Conservation (phyloP, 805 yeast genomes). For the Yamadazyma sp. region DNA sequence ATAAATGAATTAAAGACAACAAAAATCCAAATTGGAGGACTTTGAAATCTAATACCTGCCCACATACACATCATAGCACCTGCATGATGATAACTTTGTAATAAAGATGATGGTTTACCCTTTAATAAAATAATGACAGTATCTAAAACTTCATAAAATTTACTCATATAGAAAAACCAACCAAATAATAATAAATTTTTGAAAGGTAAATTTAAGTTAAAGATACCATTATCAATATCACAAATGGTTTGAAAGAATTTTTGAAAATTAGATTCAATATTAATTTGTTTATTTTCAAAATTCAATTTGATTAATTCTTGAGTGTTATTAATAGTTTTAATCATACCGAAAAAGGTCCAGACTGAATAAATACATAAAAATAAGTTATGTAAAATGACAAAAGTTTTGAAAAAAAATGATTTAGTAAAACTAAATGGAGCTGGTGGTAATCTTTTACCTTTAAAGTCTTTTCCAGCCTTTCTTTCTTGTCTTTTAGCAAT, state of each 20-base stretch:
- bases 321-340: slow-evolving; percentile 45
- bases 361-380: slow-evolving; percentile 62
- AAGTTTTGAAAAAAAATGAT: slow-evolving; percentile 43
- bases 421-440: slow-evolving; percentile 53
- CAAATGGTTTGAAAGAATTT: slow-evolving; percentile 62
- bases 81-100: slow-evolving; percentile 75
- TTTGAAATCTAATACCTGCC: slow-evolving; percentile 66
- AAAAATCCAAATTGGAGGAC: slow-evolving; percentile 80
- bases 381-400: slow-evolving; percentile 60
- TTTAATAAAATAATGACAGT: slow-evolving; percentile 64
- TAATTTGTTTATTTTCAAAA: slow-evolving; percentile 15
- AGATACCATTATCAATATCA: slow-evolving; percentile 57
- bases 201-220: slow-evolving; percentile 27
- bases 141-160: slow-evolving; percentile 70
- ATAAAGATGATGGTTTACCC: slow-evolving; percentile 62
- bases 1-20: slow-evolving; percentile 78
- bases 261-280: slow-evolving; percentile 26
- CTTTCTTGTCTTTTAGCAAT: slow-evolving; percentile 44
- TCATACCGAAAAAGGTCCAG: slow-evolving; percentile 72
- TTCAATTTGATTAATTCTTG: slow-evolving; percentile 20
- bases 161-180: slow-evolving; percentile 65
- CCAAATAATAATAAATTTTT: slow-evolving; percentile 53
- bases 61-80: slow-evolving; percentile 83
- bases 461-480: slow-evolving; percentile 16
- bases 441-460: slow-evolving; percentile 41